Base-by-base conservation (phyloP, 1,139 yeast species). In the Schwanniomyces etchellsii region DNA sequence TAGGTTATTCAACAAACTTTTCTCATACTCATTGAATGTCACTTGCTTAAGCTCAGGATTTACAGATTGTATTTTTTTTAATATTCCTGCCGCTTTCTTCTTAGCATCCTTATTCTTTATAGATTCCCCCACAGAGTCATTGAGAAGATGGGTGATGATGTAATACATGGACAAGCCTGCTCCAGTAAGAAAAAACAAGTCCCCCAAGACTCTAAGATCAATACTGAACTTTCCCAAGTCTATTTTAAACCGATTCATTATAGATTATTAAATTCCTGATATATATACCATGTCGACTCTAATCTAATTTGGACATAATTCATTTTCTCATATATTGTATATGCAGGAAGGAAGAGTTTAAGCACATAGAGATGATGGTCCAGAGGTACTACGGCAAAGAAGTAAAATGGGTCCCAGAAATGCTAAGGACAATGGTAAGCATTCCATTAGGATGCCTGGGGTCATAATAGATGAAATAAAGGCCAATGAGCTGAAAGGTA, bases 81-180 rank as follows among this genome's bases (percentile, higher is more conserved):
- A 63, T 9, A 84, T 71, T 7, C 74, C 68, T 40, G 69, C 69
- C 32, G 88, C 82, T 53, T 77, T 81, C 50, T 75, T 77, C 52
- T 78, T 78, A 16, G 76, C 64, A 39, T 81, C 93, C 48, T 70
- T 74, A 21, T 75, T 73, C 40, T 75, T 75, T 2, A 78, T 64
- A 2, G 73, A 55, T n/a, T 62, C 70, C 14, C 70, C 69, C 27
- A 61, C 54, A 14, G 68, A 64, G 31, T 77, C 84, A 34, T 65
- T 71, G 30, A 78, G 47, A 17, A 83, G 58, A 30, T 74, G 77
- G 40, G 70, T 74, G 32, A 83, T 50, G 45, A 84, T 60, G 49
- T 83, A 85, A 52, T 83, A 85, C 40, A 83, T 73, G 2, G 94
- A 81, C 21, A 83, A 65, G n/a, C 89, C 81, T 1, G 95, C 89